phyloP scores from a whole-genome alignment of 768 basidiomycete species.

The Rhodosporidiobolus sp. region DNA sequence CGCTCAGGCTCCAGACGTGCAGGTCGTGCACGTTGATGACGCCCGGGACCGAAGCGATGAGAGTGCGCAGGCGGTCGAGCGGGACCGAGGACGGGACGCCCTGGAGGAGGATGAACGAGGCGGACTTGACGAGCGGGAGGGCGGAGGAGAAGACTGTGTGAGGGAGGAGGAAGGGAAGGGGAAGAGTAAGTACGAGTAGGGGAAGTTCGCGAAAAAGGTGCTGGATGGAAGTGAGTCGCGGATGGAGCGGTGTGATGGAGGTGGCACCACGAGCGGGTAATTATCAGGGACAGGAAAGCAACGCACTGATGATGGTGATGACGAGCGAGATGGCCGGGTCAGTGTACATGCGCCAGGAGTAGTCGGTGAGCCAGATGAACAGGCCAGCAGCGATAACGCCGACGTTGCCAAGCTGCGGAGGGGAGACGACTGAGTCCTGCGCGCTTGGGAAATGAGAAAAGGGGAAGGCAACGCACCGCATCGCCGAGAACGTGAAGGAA shows the following conservation, averaged over 20 bases:
- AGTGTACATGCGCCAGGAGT: slow-evolving; percentile 82
- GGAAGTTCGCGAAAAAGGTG: no score
- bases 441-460: fast-evolving
- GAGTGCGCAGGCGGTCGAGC: slow-evolving; percentile 77
- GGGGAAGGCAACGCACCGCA: slow-evolving; percentile 54
- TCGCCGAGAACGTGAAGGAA: slow-evolving; percentile 93
- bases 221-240: no score
- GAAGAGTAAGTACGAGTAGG: no score
- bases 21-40: slow-evolving; percentile 87
- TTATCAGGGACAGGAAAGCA: no score
- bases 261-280: no score
- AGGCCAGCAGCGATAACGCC: slow-evolving; percentile 95
- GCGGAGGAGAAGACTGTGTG: slow-evolving; percentile 76
- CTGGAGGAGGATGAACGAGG: slow-evolving; percentile 91
- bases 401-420: slow-evolving; percentile 72
- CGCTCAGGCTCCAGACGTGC: slow-evolving; percentile 96
- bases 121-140: slow-evolving; percentile 75
- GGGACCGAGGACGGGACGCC: slow-evolving; percentile 87
- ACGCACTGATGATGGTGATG: slow-evolving; percentile 76
- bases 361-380: slow-evolving; percentile 83
- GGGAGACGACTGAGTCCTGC: background rate
- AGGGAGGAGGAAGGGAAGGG: background rate
- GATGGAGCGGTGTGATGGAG: no score
- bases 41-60: slow-evolving; percentile 76
- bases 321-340: slow-evolving; percentile 90